phyloP scores from a whole-genome alignment of 2,329 filamentous ascomycete species.

The Sporothrix sp. region DNA sequence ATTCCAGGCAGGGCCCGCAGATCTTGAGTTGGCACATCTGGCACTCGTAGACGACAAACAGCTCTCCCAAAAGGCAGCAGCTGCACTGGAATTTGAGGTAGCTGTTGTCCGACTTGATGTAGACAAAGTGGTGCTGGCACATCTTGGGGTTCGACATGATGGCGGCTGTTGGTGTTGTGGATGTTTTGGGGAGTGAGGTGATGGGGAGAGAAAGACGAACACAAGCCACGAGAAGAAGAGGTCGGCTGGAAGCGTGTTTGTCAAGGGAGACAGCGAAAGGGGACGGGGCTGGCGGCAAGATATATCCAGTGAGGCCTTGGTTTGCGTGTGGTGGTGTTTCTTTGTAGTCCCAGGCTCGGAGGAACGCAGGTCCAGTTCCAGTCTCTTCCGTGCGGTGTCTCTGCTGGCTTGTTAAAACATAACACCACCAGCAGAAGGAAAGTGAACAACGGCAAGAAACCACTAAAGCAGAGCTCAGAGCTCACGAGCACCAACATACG shows the following conservation, averaged over 20 bases:
- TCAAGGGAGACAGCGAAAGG: neutral
- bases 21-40: constrained; percentile 58
- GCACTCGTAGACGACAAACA: constrained; percentile 62
- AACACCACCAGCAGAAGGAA: neutral
- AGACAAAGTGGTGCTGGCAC: constrained; percentile 53
- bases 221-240: neutral
- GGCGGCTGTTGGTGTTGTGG: neutral
- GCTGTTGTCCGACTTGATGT: constrained; percentile 58
- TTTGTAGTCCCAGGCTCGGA: too few relatives aligned
- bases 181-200: neutral
- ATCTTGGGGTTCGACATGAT: constrained; percentile 23
- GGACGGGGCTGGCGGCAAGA: neutral
- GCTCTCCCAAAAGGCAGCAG: constrained; percentile 53
- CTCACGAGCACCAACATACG: too few relatives aligned
- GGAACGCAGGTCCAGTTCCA: neutral
- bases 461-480: too few relatives aligned
- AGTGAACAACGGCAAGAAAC: too few relatives aligned
- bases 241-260: neutral
- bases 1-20: constrained; percentile 47
- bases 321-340: too few relatives aligned
- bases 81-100: constrained; percentile 57
- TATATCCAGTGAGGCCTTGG: too few relatives aligned
- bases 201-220: neutral
- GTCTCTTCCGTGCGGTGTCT: neutral
- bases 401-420: neutral